Evolutionary conservation across 2,329 filamentous ascomycete species (phyloP).

Genomic region (Epichloe hybrida): DNA sequence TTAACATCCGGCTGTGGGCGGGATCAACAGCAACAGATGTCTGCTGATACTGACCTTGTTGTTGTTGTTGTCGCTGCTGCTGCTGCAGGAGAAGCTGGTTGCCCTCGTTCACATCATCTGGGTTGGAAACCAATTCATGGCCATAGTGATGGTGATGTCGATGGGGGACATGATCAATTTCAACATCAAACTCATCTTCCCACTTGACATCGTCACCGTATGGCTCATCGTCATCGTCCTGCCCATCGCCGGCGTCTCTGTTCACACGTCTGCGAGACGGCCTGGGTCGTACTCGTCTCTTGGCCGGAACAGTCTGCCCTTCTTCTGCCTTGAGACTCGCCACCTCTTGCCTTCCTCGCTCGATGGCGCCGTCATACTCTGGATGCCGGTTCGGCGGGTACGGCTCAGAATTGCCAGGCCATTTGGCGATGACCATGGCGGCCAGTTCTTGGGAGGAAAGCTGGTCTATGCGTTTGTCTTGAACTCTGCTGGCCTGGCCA

Average conservation of each 20-base stretch:
- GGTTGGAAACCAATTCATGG: too few relatives aligned
- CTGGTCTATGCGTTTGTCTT: slow-evolving; percentile 1
- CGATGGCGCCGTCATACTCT: background rate
- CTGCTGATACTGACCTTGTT: background rate
- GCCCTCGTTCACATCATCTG: background rate
- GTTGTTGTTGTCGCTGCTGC: too few relatives aligned
- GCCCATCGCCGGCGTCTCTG: background rate
- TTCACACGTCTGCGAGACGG: background rate
- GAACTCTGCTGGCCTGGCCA: background rate
- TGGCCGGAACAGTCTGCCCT: background rate
- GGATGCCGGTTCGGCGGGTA: slow-evolving; percentile 1
- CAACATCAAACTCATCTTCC: too few relatives aligned
- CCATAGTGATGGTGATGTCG: too few relatives aligned
- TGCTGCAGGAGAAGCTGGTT: background rate
- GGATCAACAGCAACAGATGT: background rate
- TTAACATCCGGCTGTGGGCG: too few relatives aligned
- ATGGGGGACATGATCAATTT: too few relatives aligned
- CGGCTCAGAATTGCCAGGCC: background rate
- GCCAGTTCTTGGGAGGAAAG: background rate
- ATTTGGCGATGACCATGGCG: background rate
- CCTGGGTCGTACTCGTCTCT: background rate
- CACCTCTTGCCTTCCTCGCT: background rate
- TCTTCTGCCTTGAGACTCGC: background rate
- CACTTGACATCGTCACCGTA: background rate
- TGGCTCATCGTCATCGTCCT: background rate